Evolutionary conservation across 139 green algal genomes (phyloP).

Genomic region (Tetraselmis chui): DNA sequence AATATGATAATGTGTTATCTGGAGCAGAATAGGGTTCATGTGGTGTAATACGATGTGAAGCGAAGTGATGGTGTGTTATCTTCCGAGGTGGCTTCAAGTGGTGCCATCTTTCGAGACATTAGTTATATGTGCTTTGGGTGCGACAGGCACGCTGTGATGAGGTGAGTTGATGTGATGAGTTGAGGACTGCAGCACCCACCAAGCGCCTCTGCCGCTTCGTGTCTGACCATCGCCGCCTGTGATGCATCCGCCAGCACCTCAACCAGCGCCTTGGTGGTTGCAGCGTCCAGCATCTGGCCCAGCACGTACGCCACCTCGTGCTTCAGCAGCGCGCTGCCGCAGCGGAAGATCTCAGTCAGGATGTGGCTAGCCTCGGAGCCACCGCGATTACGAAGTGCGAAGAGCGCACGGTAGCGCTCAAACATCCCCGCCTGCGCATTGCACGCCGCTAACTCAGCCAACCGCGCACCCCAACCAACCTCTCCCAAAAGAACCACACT

Average conservation of each 20-base stretch:
- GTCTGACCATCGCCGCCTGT: conserved; percentile 95
- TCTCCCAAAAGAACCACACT: too few species aligned
- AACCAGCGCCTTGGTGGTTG: conserved; percentile 10
- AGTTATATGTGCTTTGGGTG: too few species aligned
- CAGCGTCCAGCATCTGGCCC: conserved; percentile 87
- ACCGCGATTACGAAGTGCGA: conserved; percentile 89
- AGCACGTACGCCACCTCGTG: conserved; percentile 96
- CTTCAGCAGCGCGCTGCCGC: conserved; percentile 73
- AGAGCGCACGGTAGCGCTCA: conserved; percentile 86
- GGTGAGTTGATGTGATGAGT: background rate
- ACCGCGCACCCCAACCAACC: too few species aligned
- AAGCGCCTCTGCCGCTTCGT: conserved; percentile 96
- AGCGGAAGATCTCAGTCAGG: conserved; percentile 55
- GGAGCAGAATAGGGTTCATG: too few species aligned
- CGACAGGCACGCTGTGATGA: too few species aligned
- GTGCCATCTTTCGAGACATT: too few species aligned
- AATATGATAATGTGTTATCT: too few species aligned
- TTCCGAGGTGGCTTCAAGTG: too few species aligned
- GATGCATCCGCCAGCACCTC: conserved; percentile 46
- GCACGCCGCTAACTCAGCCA: too few species aligned
- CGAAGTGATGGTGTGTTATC: too few species aligned
- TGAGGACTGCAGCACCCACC: conserved; percentile 16
- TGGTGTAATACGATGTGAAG: too few species aligned
- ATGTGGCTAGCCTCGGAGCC: conserved; percentile 63
- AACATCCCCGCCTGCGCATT: conserved; percentile 18